Conservation (phyloP, 1,284 basidiomycete species). For the Trichosporon asahii region DNA sequence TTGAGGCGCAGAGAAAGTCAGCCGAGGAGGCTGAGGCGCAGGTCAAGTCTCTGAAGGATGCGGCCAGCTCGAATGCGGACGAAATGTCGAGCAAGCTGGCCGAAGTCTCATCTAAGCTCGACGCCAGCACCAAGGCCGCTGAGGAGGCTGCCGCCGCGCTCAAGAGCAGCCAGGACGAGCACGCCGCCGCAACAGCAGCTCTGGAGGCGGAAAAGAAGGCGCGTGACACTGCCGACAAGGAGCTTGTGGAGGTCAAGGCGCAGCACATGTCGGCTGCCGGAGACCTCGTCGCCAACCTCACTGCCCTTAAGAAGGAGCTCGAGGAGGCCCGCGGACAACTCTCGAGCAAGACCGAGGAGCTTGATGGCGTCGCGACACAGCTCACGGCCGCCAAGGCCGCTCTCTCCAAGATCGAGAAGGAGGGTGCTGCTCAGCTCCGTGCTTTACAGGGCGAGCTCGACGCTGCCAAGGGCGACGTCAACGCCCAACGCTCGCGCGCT, state of each 20-base stretch:
- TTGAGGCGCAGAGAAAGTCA: conserved; percentile 10
- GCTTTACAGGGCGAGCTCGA: conserved; percentile 1
- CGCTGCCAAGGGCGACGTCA: conserved; percentile 7
- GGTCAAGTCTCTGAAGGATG: not conserved
- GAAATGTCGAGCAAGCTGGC: not conserved
- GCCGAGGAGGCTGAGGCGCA: not conserved
- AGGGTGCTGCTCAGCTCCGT: not conserved
- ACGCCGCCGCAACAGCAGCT: not conserved
- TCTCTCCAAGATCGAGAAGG: not conserved
- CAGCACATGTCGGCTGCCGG: not conserved
- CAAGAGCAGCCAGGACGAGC: not conserved
- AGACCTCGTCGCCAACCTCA: not conserved
- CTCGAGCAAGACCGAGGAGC: not conserved
- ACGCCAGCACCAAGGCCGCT: not conserved
- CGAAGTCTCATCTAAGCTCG: not conserved
- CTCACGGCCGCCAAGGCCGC: conserved; percentile 3
- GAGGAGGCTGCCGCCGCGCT: conserved; percentile 1
- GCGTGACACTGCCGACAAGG: not conserved
- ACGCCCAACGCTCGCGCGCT: conserved; percentile 9
- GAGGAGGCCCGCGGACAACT: not conserved
- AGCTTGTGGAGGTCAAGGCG: conserved; percentile 5
- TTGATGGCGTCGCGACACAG: not conserved
- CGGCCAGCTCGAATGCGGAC: not conserved
- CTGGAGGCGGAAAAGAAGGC: not conserved
- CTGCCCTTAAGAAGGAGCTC: conserved; percentile 11